A percentile compares a stretch with the other conserved stretches of the same genome.
phyloP scores from a whole-genome alignment of 371 early-diverging fungal species.

The Haplosporangium sp. region DNA sequence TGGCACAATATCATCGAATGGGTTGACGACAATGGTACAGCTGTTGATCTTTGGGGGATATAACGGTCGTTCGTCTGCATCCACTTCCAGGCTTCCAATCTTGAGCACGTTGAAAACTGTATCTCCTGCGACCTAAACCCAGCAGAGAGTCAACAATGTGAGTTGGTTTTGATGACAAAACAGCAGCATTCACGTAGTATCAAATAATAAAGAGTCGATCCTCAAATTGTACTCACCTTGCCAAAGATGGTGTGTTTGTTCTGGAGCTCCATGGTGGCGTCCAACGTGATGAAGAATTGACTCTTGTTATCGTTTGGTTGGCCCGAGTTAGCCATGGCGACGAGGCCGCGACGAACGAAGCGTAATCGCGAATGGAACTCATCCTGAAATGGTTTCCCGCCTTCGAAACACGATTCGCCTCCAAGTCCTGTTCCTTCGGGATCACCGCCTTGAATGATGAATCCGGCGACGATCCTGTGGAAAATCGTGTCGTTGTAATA shows the following conservation, averaged over 20 bases:
- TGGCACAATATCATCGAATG: conserved; percentile 93
- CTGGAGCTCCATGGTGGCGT: conserved; percentile 85
- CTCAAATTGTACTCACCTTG: conserved; percentile 61
- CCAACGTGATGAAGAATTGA: conserved; percentile 96
- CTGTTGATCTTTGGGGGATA: conserved; percentile 79
- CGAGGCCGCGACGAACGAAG: conserved; percentile 88
- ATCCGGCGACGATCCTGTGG: conserved; percentile 88
- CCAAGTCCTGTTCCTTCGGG: conserved; percentile 91
- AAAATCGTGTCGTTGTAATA: conserved; percentile 89
- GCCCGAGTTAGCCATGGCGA: conserved; percentile 93
- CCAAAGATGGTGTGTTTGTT: conserved; percentile 94
- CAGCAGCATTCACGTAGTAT: no score
- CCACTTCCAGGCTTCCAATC: conserved; percentile 84
- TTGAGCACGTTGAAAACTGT: conserved; percentile 92
- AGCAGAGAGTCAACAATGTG: no score
- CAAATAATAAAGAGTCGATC: neutral
- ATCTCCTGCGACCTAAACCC: conserved; percentile 83
- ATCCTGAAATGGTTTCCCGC: conserved; percentile 83
- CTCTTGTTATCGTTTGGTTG: conserved; percentile 79
- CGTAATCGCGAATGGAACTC: conserved; percentile 93
- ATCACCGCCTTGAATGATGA: conserved; percentile 98
- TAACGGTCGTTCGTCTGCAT: conserved; percentile 83
- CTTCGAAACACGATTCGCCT: conserved; percentile 86
- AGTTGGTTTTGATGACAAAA: no score
- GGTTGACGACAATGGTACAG: conserved; percentile 83